Conservation (phyloP, 495 filamentous ascomycete species). For the Penicillium egyptiacum region DNA sequence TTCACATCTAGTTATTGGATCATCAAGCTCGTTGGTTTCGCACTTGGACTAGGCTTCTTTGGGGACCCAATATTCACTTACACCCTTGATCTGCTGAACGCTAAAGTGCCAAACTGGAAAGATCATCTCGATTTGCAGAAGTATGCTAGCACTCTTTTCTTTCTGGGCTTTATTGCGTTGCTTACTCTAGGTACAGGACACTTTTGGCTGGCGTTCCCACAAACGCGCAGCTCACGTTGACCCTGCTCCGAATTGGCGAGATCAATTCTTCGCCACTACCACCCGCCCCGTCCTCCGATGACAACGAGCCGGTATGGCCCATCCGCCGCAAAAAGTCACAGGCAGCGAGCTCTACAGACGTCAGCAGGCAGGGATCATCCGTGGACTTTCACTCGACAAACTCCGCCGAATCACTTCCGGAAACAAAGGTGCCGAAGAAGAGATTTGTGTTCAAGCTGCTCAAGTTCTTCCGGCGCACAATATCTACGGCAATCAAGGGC, state of each 20-base stretch:
- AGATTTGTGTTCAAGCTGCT: slow-evolving; percentile 56
- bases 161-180: neutral
- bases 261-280: slow-evolving; percentile 78
- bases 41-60: slow-evolving; percentile 73
- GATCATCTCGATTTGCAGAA: slow-evolving; percentile 69
- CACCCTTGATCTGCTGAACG: slow-evolving; percentile 61
- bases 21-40: slow-evolving; percentile 65
- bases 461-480: slow-evolving; percentile 66
- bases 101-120: slow-evolving; percentile 70
- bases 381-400: neutral
- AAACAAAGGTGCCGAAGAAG: slow-evolving; percentile 38
- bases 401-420: slow-evolving; percentile 6
- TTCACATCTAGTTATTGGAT: slow-evolving; percentile 72
- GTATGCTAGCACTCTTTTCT: slow-evolving; percentile 35
- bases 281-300: slow-evolving; percentile 61
- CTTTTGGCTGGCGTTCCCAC: slow-evolving; percentile 83
- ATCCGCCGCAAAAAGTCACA: slow-evolving; percentile 39
- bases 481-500: slow-evolving; percentile 64
- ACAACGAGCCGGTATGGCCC: slow-evolving; percentile 25
- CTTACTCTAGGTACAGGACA: slow-evolving; percentile 47
- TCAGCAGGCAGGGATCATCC: slow-evolving; percentile 25
- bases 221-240: slow-evolving; percentile 83
- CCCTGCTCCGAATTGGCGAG: slow-evolving; percentile 82
- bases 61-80: slow-evolving; percentile 69
- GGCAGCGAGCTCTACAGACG: slow-evolving; percentile 18